Evolutionary conservation across 2,329 filamentous ascomycete genomes (phyloP).

Genomic region (Cordyceps pruinosa): DNA sequence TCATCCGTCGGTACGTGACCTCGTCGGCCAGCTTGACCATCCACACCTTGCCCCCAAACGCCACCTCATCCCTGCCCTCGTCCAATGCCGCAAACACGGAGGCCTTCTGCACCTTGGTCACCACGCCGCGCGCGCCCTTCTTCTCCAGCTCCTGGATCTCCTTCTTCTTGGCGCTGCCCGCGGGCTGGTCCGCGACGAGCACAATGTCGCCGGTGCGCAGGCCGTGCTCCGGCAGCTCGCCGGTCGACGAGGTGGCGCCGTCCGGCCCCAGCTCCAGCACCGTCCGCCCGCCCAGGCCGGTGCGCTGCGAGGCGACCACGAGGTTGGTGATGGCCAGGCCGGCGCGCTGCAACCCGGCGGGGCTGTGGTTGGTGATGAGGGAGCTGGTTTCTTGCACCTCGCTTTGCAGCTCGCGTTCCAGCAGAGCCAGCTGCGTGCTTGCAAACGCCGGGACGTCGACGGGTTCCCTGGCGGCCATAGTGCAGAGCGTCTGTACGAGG

Average conservation of each 20-base stretch:
- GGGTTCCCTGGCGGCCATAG: constrained; percentile 34
- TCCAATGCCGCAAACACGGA: constrained; percentile 63
- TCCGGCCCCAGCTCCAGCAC: constrained; percentile 76
- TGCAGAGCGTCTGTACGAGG: background rate
- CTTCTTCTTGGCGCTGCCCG: constrained; percentile 63
- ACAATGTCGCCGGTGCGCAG: constrained; percentile 73
- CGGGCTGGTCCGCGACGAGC: constrained; percentile 65
- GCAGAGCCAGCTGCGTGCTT: constrained; percentile 60
- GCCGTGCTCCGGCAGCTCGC: constrained; percentile 66
- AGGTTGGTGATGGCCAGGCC: constrained; percentile 78
- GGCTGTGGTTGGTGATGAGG: constrained; percentile 61
- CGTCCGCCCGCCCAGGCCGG: constrained; percentile 84
- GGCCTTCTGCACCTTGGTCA: constrained; percentile 54
- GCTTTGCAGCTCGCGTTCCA: constrained; percentile 63
- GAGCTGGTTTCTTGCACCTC: constrained; percentile 64
- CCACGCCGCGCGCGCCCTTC: constrained; percentile 62
- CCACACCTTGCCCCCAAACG: constrained; percentile 48
- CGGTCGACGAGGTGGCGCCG: constrained; percentile 49
- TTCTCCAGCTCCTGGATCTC: constrained; percentile 65
- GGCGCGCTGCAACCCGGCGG: constrained; percentile 62
- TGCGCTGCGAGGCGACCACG: constrained; percentile 66
- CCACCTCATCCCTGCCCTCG: constrained; percentile 48
- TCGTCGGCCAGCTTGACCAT: constrained; percentile 62
- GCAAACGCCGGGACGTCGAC: constrained; percentile 64
- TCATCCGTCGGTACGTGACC: constrained; percentile 62